A percentile compares a stretch with the other conserved stretches of the same genome.
Conservation (phyloP, 116 monocot species). For the Dioscorea cayenensis region DNA sequence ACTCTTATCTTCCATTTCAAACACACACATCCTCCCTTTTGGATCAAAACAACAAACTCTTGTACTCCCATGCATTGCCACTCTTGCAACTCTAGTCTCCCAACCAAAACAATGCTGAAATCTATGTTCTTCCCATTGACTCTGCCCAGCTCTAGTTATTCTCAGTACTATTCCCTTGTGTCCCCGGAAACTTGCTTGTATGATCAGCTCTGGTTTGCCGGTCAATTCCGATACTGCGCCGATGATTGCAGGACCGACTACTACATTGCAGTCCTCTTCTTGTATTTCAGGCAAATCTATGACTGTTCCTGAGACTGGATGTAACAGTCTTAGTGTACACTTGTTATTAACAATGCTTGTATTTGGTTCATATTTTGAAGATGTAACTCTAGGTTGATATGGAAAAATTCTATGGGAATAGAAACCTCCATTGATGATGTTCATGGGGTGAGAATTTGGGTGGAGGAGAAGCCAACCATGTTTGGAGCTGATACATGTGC, state of each 20-base stretch:
- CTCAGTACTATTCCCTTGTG: not conserved
- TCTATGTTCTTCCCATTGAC: not conserved
- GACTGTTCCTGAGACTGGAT: not conserved
- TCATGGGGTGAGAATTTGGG: not conserved
- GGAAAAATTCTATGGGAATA: too few relatives aligned
- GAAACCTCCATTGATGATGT: too few relatives aligned
- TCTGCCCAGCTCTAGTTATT: not conserved
- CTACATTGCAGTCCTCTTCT: not conserved
- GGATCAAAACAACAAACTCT: not conserved
- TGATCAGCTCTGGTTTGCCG: not conserved
- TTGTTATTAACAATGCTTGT: not conserved
- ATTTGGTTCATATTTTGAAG: not conserved
- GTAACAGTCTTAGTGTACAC: not conserved
- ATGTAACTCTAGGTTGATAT: too few relatives aligned
- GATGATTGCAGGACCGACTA: not conserved
- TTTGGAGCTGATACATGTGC: not conserved
- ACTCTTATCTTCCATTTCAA: not conserved
- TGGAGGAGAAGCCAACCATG: not conserved
- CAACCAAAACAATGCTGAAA: not conserved
- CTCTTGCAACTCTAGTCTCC: not conserved
- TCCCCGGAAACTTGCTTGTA: not conserved
- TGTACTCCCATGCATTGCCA: not conserved
- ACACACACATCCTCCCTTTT: not conserved
- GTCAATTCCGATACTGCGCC: not conserved
- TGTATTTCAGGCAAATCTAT: not conserved